These are phyloP conservation scores for Phytophthora niederhauseri DNA, from an alignment of 352 stramenopile genomes.

Conservation along the genomic window DNA sequence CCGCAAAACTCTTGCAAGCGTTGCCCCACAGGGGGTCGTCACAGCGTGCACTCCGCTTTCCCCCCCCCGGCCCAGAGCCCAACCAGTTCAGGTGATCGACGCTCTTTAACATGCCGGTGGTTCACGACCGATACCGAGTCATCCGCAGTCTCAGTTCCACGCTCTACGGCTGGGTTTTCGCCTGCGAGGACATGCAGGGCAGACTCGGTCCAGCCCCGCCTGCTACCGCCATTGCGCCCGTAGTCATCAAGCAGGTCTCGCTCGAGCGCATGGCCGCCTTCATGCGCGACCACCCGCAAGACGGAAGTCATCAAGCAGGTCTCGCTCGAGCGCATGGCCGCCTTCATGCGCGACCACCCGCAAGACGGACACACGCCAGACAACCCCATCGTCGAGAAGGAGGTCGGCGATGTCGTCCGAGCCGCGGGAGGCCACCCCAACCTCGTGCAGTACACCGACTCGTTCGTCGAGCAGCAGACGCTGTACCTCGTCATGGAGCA, in stretches of 20 bases:
- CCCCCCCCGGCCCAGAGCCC: background rate
- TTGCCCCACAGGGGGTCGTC: background rate
- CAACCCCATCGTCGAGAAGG: conserved; percentile 47
- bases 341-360: conserved; percentile 21
- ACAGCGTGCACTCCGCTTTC: conserved; percentile 1
- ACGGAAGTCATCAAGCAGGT: conserved; percentile 48
- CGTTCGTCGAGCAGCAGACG: conserved; percentile 45
- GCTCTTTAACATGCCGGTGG: conserved; percentile 2
- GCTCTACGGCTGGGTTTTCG: conserved; percentile 52
- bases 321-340: conserved; percentile 33
- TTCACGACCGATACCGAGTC: conserved; percentile 31
- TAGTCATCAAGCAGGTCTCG: conserved; percentile 53
- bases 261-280: conserved; percentile 36
- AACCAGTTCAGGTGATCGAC: background rate
- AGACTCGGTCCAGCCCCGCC: background rate
- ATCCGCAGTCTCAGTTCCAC: conserved; percentile 41
- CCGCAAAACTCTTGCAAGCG: background rate
- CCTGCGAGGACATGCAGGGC: conserved; percentile 40
- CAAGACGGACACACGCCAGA: conserved; percentile 26
- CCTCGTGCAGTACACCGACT: conserved; percentile 43
- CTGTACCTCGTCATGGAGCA: conserved; percentile 52
- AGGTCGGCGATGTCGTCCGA: conserved; percentile 34
- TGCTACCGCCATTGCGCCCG: conserved; percentile 1
- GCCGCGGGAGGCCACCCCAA: conserved; percentile 40
- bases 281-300: conserved; percentile 4